These are phyloP conservation scores for Chloranthus sessilifolius DNA, from an alignment of 164 flowering plant species.

Conservation along the genomic window DNA sequence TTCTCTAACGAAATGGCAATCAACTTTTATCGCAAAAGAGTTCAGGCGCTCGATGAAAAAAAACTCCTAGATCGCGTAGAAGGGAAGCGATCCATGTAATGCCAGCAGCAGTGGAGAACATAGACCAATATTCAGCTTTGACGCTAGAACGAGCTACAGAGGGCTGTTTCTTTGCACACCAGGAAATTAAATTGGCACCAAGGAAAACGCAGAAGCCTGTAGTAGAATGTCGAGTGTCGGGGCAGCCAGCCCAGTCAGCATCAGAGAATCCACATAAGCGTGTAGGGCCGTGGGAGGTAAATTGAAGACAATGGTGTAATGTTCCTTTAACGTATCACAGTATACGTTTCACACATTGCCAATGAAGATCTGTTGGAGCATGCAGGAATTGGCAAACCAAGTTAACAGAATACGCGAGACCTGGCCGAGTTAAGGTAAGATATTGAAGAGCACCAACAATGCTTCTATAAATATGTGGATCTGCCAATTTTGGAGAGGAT, in stretches of 20 bases:
- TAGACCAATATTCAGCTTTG: neutral
- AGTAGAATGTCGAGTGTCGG: no score
- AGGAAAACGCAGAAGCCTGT: neutral
- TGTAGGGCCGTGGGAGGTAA: no score
- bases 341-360: neutral
- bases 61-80: no score
- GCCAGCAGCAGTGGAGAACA: neutral
- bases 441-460: constrained; percentile 1
- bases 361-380: neutral
- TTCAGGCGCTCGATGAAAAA: no score
- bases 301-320: neutral
- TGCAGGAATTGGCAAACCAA: neutral
- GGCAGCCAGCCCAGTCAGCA: constrained; percentile 5
- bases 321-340: neutral
- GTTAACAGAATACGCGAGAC: neutral
- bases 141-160: neutral
- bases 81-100: neutral
- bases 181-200: neutral
- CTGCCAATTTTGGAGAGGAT: neutral
- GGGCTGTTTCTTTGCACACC: no score
- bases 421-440: neutral
- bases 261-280: neutral
- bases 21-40: no score
- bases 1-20: no score
- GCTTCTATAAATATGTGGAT: neutral